Conservation (phyloP, 768 basidiomycete species). For the Hygrophorus russula region DNA sequence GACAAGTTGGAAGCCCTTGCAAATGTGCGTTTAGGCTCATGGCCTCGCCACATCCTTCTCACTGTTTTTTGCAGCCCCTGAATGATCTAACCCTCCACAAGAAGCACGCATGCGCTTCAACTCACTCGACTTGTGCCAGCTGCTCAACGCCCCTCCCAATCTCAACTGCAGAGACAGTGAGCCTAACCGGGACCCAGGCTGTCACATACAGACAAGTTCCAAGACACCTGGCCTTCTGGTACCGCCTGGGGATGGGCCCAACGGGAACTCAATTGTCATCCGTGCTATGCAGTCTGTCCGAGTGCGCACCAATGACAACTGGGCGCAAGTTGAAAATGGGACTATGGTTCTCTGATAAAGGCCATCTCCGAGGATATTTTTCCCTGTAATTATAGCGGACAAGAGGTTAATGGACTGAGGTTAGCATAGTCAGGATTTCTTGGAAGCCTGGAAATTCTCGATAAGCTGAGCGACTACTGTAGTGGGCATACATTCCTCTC, state of each 20-base stretch:
- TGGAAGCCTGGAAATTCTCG: no score
- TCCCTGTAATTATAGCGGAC: no score
- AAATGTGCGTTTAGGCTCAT: conserved; percentile 27
- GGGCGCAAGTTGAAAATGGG: conserved; percentile 45
- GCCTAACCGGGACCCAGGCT: conserved; percentile 9
- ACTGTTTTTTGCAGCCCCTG: conserved; percentile 25
- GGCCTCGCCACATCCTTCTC: background rate
- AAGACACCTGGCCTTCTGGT: conserved; percentile 25
- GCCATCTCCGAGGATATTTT: no score
- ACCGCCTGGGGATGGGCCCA: conserved; percentile 18
- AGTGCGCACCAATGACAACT: conserved; percentile 61
- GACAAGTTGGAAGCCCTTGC: conserved; percentile 28
- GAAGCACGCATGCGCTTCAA: conserved; percentile 44
- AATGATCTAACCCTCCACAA: conserved; percentile 24
- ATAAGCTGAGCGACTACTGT: no score
- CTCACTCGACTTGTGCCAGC: conserved; percentile 40
- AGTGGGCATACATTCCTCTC: no score
- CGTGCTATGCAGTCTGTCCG: conserved; percentile 71
- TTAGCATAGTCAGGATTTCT: no score
- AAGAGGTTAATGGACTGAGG: no score
- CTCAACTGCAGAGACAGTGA: conserved; percentile 10
- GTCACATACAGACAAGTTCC: conserved; percentile 14
- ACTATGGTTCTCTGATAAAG: no score
- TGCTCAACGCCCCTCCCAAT: conserved; percentile 18
- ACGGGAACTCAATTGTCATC: conserved; percentile 52